Base-by-base conservation (phyloP, 1,284 basidiomycete species). In the Thelephora terrestris region DNA sequence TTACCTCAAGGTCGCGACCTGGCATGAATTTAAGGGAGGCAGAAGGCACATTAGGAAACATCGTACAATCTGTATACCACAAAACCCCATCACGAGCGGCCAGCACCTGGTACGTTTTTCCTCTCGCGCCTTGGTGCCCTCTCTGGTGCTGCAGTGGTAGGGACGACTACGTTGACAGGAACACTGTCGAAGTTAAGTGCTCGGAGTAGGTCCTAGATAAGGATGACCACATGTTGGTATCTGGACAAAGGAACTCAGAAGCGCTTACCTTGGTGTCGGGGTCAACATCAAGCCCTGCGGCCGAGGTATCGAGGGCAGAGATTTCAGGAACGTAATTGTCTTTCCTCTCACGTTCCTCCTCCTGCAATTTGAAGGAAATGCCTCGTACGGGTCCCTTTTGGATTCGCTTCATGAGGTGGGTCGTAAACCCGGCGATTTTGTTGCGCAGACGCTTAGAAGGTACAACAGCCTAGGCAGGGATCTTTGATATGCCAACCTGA, bases 331-430 rank as follows among this genome's bases (percentile, higher is more conserved):
- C 92, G 70, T 94, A 96, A 77, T 95, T 93, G 69, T 97, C 94
- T 82, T 99, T 99, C 66, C 95, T 79, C 76, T 99, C 96, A 59
- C 96, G 84, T 77, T 99, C 96, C 75, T 99, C 96, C 70, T 99
- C 96, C 71, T 99, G 96, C 59, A 99, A 88, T 76, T 97, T 97
- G 92, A 99, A 99, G 57, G 94, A 98, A 71, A 99, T 99, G 64
- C 96, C 96, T 62, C 94, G 92, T 57, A 99, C 96, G 62, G 96
- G 96, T n/a, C 95, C 95, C 58, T 86, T 86, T 73, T 97, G 92
- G 65, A 99, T 99, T 65, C 96, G 92, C 81, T 94, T 98, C 96
- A 99, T 99, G 68, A 99, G 78, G 71, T 99, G 96, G 63, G 95
- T 99, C 58, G 96, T 99, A 85, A 98, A 99, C 50, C 95, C 95